Conservation (phyloP, 352 stramenopile genomes). For the Phytophthora uliginosa region DNA sequence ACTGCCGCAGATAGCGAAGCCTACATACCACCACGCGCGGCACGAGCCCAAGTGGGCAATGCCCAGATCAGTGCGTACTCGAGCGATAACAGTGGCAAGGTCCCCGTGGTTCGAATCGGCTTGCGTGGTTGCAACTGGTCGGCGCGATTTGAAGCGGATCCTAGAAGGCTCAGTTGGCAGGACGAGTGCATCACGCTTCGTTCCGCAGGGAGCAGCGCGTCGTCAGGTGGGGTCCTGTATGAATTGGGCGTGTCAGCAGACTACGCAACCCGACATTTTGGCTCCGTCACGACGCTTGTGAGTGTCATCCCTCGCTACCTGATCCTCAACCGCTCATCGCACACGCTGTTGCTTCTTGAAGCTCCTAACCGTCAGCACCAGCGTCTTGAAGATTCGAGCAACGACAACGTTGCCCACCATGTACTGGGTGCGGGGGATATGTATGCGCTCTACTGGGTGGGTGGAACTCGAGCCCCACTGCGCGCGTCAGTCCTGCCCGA, state of each 20-base stretch:
- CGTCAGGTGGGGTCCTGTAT: conserved; percentile 65
- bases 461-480: conserved; percentile 55
- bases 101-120: conserved; percentile 66
- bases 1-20: conserved; percentile 71
- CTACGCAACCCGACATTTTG: conserved; percentile 85
- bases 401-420: conserved; percentile 71
- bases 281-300: conserved; percentile 85
- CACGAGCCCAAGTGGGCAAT: conserved; percentile 76
- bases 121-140: conserved; percentile 76
- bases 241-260: conserved; percentile 87
- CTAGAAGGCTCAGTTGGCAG: conserved; percentile 83
- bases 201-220: conserved; percentile 31
- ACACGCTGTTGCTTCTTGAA: conserved; percentile 80
- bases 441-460: conserved; percentile 87
- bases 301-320: conserved; percentile 88
- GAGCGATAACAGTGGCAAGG: conserved; percentile 38
- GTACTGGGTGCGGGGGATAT: conserved; percentile 75
- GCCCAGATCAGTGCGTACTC: conserved; percentile 84
- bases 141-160: conserved; percentile 75
- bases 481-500: conserved; percentile 68
- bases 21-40: conserved; percentile 63
- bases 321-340: conserved; percentile 69
- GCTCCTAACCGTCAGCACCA: conserved; percentile 35
- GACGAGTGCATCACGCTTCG: conserved; percentile 81
- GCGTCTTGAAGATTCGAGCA: conserved; percentile 33